Conservation (phyloP, 257 asterid species). For the Solanum gandarillasii region DNA sequence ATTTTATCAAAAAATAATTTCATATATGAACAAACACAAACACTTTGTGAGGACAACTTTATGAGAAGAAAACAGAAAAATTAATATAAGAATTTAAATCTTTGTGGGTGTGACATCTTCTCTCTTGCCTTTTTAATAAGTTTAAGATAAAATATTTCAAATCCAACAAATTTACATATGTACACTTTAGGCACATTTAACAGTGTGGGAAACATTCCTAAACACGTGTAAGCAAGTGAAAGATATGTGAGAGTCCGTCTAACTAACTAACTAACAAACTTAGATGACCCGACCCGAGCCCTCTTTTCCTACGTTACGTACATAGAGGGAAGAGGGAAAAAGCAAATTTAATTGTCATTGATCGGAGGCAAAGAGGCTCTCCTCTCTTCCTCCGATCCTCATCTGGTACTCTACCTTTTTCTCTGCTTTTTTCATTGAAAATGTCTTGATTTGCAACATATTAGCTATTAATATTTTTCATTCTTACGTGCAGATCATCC, state of each 20-base stretch:
- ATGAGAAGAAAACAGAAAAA: neutral
- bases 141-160: neutral
- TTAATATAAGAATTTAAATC: neutral
- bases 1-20: neutral
- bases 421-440: neutral
- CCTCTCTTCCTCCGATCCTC: neutral
- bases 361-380: neutral
- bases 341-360: neutral
- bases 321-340: neutral
- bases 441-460: too few species aligned
- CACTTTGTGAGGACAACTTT: neutral
- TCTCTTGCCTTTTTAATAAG: neutral
- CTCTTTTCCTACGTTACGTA: neutral
- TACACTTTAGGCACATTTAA: too few species aligned
- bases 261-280: neutral
- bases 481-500: neutral
- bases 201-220: neutral
- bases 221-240: neutral
- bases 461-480: neutral
- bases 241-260: neutral
- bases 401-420: neutral
- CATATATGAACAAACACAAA: neutral
- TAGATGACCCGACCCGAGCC: too few species aligned
- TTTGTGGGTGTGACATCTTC: neutral
- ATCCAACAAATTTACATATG: neutral